phyloP scores from a whole-genome alignment of 2,329 filamentous ascomycete species.

The Alternaria arbusti region DNA sequence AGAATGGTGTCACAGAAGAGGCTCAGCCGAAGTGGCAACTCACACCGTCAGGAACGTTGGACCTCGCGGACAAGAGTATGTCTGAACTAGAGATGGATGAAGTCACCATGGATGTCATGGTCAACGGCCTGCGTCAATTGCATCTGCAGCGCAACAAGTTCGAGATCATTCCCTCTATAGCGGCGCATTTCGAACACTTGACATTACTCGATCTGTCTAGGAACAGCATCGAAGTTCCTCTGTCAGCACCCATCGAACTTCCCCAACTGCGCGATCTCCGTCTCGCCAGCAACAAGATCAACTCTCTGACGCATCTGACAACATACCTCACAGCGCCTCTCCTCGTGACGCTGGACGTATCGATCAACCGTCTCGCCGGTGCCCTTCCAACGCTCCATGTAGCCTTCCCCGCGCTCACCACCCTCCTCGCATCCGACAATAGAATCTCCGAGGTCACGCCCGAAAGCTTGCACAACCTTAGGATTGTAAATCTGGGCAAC shows the following conservation, averaged over 20 bases:
- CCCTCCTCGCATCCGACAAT: constrained; percentile 80
- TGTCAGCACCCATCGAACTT: constrained; percentile 64
- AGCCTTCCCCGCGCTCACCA: constrained; percentile 72
- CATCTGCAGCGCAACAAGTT: constrained; percentile 81
- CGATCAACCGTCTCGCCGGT: constrained; percentile 77
- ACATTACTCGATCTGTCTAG: constrained; percentile 75
- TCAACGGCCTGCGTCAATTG: constrained; percentile 61
- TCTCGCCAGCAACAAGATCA: constrained; percentile 74
- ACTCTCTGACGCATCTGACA: constrained; percentile 69
- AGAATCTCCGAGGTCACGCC: constrained; percentile 75
- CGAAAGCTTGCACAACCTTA: constrained; percentile 75
- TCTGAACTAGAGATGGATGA: constrained; percentile 50
- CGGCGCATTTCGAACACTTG: constrained; percentile 74
- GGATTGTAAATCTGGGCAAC: constrained; percentile 78
- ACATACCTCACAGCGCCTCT: constrained; percentile 73
- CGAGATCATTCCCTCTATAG: constrained; percentile 69
- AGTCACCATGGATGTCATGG: constrained; percentile 49
- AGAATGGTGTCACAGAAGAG: constrained; percentile 1
- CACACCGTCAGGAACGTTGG: constrained; percentile 48
- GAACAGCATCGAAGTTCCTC: constrained; percentile 69
- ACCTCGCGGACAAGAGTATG: constrained; percentile 52
- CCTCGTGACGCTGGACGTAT: constrained; percentile 79
- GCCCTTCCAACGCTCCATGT: constrained; percentile 70
- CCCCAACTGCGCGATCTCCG: constrained; percentile 79
- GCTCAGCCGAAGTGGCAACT: constrained; percentile 34